phyloP scores from a whole-genome alignment of 148 eudicot genomes.

The Nepenthes mirabilis region DNA sequence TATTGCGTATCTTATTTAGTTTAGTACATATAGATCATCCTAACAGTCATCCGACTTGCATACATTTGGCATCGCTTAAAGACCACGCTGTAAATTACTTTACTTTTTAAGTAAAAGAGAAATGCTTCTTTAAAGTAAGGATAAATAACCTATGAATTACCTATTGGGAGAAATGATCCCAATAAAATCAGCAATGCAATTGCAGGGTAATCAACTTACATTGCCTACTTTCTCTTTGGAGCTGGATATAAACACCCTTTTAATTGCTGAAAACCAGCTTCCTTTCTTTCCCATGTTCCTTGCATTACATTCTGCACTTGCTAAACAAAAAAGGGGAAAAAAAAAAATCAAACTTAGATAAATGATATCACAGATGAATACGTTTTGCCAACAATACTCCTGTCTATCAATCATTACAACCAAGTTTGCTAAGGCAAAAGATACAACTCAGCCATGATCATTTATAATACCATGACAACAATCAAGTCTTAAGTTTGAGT shows the following conservation, averaged over 20 bases:
- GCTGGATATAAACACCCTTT: slow-evolving; percentile 60
- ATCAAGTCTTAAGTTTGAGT: too few species aligned
- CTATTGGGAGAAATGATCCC: not conserved
- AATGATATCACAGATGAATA: too few species aligned
- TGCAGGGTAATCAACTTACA: slow-evolving; percentile 29
- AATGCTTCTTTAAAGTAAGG: not conserved
- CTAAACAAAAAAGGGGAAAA: slow-evolving; percentile 10
- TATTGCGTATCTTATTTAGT: too few species aligned
- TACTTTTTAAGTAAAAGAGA: not conserved
- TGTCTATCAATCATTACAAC: too few species aligned
- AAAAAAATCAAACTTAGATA: not conserved
- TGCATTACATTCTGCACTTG: slow-evolving; percentile 55
- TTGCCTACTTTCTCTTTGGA: slow-evolving; percentile 67
- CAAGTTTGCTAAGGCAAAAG: too few species aligned
- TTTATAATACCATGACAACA: too few species aligned
- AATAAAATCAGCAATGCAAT: not conserved
- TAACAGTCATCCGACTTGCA: too few species aligned
- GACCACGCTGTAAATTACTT: too few species aligned
- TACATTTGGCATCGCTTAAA: too few species aligned
- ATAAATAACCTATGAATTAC: not conserved
- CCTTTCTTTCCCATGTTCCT: slow-evolving; percentile 92
- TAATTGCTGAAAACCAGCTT: slow-evolving; percentile 97
- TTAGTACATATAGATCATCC: too few species aligned
- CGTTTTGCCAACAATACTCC: too few species aligned
- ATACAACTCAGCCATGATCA: too few species aligned